These are phyloP conservation scores for Dryas alaskensis DNA, from an alignment of 306 rosid species.

Conservation along the genomic window DNA sequence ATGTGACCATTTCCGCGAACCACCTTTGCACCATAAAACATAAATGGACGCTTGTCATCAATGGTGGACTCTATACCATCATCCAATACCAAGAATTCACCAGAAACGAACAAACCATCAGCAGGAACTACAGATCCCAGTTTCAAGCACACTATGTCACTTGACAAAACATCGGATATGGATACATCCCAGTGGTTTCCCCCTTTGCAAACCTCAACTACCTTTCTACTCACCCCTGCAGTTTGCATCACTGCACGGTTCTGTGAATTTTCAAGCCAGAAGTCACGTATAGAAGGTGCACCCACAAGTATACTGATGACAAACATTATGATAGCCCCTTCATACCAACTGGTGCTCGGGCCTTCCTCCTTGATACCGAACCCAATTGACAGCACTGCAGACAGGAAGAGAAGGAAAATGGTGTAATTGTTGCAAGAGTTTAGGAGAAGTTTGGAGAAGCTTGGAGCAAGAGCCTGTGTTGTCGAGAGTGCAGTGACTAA, in stretches of 20 bases:
- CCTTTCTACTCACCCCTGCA: neutral
- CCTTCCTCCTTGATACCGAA: constrained; percentile 25
- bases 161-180: neutral
- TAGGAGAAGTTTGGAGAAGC: constrained; percentile 7
- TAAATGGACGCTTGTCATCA: constrained; percentile 11
- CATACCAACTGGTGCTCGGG: constrained; percentile 16
- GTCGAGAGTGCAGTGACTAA: neutral
- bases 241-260: neutral
- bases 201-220: neutral
- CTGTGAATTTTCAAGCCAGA: neutral
- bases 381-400: neutral
- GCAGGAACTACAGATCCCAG: constrained; percentile 16
- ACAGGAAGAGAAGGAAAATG: constrained; percentile 14
- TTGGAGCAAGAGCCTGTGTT: neutral
- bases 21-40: constrained; percentile 26
- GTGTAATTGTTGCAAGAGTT: neutral
- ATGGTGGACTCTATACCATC: neutral
- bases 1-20: constrained; percentile 22
- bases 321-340: constrained; percentile 13
- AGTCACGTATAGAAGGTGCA: constrained; percentile 4
- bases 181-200: neutral
- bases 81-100: constrained; percentile 3
- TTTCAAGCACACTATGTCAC: constrained; percentile 13
- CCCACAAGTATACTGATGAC: constrained; percentile 4
- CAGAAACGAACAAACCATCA: constrained; percentile 24